Conservation (phyloP, 2,329 filamentous ascomycete species). For the Nemania sp. region DNA sequence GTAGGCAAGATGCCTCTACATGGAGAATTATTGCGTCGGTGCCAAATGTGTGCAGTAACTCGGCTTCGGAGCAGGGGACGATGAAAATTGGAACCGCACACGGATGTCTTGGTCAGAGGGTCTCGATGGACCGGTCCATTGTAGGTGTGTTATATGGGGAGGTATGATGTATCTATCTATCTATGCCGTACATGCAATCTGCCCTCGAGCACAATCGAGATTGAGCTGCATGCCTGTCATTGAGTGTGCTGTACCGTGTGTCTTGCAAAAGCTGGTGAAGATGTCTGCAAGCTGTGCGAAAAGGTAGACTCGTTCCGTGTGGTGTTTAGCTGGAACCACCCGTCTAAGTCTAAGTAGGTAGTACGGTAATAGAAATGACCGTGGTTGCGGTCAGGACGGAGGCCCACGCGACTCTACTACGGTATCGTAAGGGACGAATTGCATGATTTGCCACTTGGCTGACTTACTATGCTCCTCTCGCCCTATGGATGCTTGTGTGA, state of each 20-base stretch:
- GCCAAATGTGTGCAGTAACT: slow-evolving; percentile 12
- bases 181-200: slow-evolving; percentile 6
- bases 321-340: slow-evolving; percentile 24
- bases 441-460: slow-evolving; percentile 20
- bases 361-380: slow-evolving; percentile 11
- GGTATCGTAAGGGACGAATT: slow-evolving; percentile 25
- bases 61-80: slow-evolving; percentile 5
- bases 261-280: slow-evolving; percentile 16
- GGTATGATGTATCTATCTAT: background rate
- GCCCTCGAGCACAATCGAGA: slow-evolving; percentile 12
- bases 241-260: slow-evolving; percentile 5
- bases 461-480: slow-evolving; percentile 14
- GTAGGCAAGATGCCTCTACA: slow-evolving; percentile 1
- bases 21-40: background rate
- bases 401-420: slow-evolving; percentile 21
- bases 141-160: background rate
- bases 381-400: slow-evolving; percentile 25
- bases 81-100: background rate
- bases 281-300: slow-evolving; percentile 13
- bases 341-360: slow-evolving; percentile 18
- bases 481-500: slow-evolving; percentile 10
- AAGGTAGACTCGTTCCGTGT: slow-evolving; percentile 16
- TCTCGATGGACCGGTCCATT: slow-evolving; percentile 8
- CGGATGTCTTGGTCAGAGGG: slow-evolving; percentile 16
- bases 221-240: slow-evolving; percentile 8